Percentiles rank a stretch among this genome's conserved stretches.
Conservation (phyloP, 495 filamentous ascomycete species). For the Talaromyces thailandensis region DNA sequence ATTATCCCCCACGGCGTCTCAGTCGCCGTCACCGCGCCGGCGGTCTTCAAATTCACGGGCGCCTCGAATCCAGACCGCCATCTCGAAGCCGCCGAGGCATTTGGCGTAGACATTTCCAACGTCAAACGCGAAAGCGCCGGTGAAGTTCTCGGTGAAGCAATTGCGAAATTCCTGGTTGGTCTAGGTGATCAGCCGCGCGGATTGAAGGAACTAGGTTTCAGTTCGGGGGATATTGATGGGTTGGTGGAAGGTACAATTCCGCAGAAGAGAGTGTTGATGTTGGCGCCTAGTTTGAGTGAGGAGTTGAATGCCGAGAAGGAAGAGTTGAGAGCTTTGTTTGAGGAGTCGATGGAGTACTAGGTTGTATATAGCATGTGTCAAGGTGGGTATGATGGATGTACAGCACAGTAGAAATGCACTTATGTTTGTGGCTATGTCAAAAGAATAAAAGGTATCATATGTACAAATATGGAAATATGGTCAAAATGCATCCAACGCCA, state of each 20-base stretch:
- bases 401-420: not conserved
- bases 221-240: constrained; percentile 57
- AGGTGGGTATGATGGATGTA: not conserved
- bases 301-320: constrained; percentile 56
- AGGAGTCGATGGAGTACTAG: constrained; percentile 56
- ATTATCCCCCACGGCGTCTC: constrained; percentile 95
- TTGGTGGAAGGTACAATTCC: constrained; percentile 93
- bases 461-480: not conserved
- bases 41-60: constrained; percentile 89
- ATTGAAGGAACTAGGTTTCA: constrained; percentile 76
- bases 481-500: not conserved
- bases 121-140: constrained; percentile 84
- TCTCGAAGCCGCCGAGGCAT: constrained; percentile 77
- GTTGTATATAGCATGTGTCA: not conserved
- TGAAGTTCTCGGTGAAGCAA: constrained; percentile 72
- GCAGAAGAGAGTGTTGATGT: constrained; percentile 79
- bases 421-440: not conserved
- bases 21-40: constrained; percentile 88
- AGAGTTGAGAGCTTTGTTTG: constrained; percentile 53
- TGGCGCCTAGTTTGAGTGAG: constrained; percentile 73
- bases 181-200: constrained; percentile 88
- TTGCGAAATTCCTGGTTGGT: constrained; percentile 67
- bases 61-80: constrained; percentile 88
- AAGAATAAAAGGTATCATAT: not conserved
- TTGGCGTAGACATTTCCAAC: constrained; percentile 79